phyloP scores from a whole-genome alignment of 2,329 filamentous ascomycete species.

The Cytospora piceae region DNA sequence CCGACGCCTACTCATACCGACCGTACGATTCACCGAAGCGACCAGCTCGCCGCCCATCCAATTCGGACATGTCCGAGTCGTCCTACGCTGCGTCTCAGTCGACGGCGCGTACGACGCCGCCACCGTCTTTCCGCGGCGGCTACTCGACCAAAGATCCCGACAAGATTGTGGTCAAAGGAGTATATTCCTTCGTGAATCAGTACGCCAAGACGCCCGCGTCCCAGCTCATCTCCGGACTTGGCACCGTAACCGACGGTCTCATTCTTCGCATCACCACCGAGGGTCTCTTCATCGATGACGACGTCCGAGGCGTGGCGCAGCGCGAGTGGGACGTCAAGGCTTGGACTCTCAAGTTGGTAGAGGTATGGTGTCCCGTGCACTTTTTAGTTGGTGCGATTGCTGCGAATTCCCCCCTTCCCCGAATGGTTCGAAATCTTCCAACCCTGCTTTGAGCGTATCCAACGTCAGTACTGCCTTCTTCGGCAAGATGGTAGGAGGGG shows the following conservation, averaged over 20 bases:
- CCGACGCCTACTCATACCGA: slow-evolving; percentile 72
- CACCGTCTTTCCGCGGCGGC: slow-evolving; percentile 74
- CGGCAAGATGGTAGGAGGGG: slow-evolving; percentile 50
- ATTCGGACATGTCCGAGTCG: slow-evolving; percentile 77
- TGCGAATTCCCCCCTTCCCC: slow-evolving; percentile 43
- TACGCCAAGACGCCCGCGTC: slow-evolving; percentile 89
- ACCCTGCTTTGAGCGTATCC: slow-evolving; percentile 32
- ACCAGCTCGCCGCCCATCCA: slow-evolving; percentile 63
- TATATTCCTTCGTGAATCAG: slow-evolving; percentile 89
- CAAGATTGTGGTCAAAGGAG: slow-evolving; percentile 93
- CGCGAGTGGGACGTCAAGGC: slow-evolving; percentile 98
- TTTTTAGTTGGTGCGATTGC: slow-evolving; percentile 52
- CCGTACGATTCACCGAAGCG: slow-evolving; percentile 74
- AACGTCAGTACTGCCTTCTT: slow-evolving; percentile 49
- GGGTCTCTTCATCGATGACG: slow-evolving; percentile 96
- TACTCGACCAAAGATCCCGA: slow-evolving; percentile 90
- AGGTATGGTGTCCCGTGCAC: slow-evolving; percentile 80
- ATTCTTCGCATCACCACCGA: slow-evolving; percentile 92
- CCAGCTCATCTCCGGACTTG: slow-evolving; percentile 82
- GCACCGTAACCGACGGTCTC: slow-evolving; percentile 86
- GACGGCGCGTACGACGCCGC: slow-evolving; percentile 81
- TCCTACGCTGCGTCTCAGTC: slow-evolving; percentile 86
- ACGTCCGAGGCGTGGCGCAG: slow-evolving; percentile 87
- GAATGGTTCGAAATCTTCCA: slow-evolving; percentile 41
- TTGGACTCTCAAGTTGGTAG: slow-evolving; percentile 92